These are phyloP conservation scores for Selaginella tamariscina DNA, from an alignment of 75 land plant species.

Conservation along the genomic window DNA sequence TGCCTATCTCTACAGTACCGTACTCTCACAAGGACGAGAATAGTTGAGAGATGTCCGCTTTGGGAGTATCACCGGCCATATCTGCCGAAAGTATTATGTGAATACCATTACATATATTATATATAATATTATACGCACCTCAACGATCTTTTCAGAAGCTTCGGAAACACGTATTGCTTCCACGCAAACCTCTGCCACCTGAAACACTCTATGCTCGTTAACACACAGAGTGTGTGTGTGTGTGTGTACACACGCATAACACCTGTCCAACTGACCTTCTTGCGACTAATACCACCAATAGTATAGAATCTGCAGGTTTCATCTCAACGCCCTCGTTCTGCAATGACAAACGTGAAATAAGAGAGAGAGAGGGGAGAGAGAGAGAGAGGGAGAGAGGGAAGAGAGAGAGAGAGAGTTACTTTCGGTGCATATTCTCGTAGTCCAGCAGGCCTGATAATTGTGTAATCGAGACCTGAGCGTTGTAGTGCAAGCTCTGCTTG, in stretches of 20 bases:
- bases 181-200: conserved; percentile 26
- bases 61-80: too few species aligned
- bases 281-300: conserved; percentile 22
- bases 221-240: background rate
- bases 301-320: conserved; percentile 22
- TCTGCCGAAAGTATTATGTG: too few species aligned
- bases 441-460: conserved; percentile 27
- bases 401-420: too few species aligned
- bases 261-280: conserved; percentile 16
- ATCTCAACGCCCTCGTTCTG: conserved; percentile 22
- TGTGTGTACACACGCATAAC: background rate
- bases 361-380: background rate
- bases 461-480: conserved; percentile 28
- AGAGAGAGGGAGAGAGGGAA: background rate
- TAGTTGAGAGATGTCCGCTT: too few species aligned
- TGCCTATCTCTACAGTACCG: too few species aligned
- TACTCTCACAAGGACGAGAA: too few species aligned
- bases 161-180: conserved; percentile 14
- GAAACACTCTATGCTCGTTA: background rate
- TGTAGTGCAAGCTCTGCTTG: conserved; percentile 26
- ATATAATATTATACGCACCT: too few species aligned
- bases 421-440: conserved; percentile 2
- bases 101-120: too few species aligned
- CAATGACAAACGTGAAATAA: background rate
- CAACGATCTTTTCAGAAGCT: conserved; percentile 25